Percentiles rank a stretch among this genome's conserved stretches.
These are phyloP conservation scores for Debaryomyces tyrocola DNA, from an alignment of 805 yeast genomes.

Conservation along the genomic window DNA sequence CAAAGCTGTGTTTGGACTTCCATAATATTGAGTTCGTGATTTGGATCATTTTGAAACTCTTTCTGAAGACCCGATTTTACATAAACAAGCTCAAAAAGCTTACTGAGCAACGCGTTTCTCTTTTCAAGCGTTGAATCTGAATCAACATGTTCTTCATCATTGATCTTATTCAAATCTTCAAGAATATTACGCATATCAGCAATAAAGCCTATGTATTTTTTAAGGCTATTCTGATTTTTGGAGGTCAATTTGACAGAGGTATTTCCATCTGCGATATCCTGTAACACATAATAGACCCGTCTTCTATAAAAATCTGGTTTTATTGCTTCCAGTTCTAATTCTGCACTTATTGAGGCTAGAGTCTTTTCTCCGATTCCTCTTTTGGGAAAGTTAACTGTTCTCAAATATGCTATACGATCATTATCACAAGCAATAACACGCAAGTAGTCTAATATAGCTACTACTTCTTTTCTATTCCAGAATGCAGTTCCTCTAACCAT, in stretches of 20 bases:
- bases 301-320: slow-evolving; percentile 1
- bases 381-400: slow-evolving; percentile 60
- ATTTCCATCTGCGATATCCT: slow-evolving; percentile 4
- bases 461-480: slow-evolving; percentile 76
- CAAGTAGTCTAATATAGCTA: slow-evolving; percentile 60
- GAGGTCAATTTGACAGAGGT: slow-evolving; percentile 9
- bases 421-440: slow-evolving; percentile 57
- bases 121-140: not conserved
- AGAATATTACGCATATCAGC: slow-evolving; percentile 15
- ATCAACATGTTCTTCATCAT: not conserved
- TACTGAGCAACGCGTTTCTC: not conserved
- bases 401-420: slow-evolving; percentile 60
- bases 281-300: slow-evolving; percentile 10
- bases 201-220: slow-evolving; percentile 26
- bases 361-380: slow-evolving; percentile 68
- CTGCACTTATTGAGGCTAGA: slow-evolving; percentile 27
- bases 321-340: slow-evolving; percentile 6
- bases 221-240: slow-evolving; percentile 16
- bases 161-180: slow-evolving; percentile 5
- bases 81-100: slow-evolving; percentile 25
- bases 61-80: slow-evolving; percentile 26
- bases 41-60: slow-evolving; percentile 28
- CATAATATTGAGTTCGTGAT: slow-evolving; percentile 32
- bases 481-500: slow-evolving; percentile 75
- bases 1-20: slow-evolving; percentile 40